A percentile compares a stretch with the other conserved stretches of the same genome.
phyloP scores from a whole-genome alignment of 2,329 filamentous ascomycete genomes.

The Cyphellophora attinorum region DNA sequence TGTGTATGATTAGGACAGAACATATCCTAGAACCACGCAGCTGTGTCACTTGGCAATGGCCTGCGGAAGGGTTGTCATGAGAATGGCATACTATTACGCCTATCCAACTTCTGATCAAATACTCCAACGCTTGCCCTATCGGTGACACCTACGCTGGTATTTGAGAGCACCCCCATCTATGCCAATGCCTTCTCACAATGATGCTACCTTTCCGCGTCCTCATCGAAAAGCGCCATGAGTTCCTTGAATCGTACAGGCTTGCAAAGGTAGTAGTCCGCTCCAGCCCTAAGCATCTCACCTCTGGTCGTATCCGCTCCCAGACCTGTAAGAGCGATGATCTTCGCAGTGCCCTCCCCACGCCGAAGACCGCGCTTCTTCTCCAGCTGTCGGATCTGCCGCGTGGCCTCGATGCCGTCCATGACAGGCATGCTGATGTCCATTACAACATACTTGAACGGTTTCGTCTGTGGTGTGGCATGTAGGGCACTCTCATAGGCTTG shows the following conservation, averaged over 20 bases:
- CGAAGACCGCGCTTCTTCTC: slow-evolving; percentile 13
- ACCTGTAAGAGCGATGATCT: slow-evolving; percentile 28
- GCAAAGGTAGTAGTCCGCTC: slow-evolving; percentile 26
- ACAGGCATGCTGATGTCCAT: slow-evolving; percentile 26
- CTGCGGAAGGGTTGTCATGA: too few relatives aligned
- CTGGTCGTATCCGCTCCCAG: slow-evolving; percentile 24
- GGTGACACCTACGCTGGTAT: too few relatives aligned
- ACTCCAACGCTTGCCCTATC: too few relatives aligned
- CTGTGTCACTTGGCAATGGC: too few relatives aligned
- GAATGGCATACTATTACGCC: too few relatives aligned
- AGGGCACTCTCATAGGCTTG: slow-evolving; percentile 21
- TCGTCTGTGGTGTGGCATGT: neutral
- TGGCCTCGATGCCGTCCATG: slow-evolving; percentile 24
- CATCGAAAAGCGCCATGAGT: slow-evolving; percentile 21
- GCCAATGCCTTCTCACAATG: too few relatives aligned
- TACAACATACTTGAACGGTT: slow-evolving; percentile 12
- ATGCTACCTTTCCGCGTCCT: too few relatives aligned
- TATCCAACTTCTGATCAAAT: too few relatives aligned
- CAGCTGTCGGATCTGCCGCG: slow-evolving; percentile 19
- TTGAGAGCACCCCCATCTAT: too few relatives aligned
- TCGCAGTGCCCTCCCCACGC: too few relatives aligned
- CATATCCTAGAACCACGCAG: too few relatives aligned
- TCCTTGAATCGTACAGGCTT: slow-evolving; percentile 28
- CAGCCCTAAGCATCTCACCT: slow-evolving; percentile 23
- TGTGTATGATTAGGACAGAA: too few relatives aligned